These are phyloP conservation scores for Brassica incana DNA, from an alignment of 345 rosid species.

Conservation along the genomic window DNA sequence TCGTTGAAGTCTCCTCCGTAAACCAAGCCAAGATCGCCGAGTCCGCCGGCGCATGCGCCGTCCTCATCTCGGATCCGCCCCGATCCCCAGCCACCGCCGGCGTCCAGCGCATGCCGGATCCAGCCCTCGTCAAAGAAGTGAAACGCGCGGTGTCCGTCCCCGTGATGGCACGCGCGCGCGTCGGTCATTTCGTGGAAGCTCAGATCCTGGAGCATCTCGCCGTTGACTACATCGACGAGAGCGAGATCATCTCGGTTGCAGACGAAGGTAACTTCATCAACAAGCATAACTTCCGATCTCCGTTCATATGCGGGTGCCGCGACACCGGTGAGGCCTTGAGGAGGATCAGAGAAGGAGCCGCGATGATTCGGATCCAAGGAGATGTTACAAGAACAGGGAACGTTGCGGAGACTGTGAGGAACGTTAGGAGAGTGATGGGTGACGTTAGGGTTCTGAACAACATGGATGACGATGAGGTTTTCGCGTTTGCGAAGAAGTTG, in stretches of 20 bases:
- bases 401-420: conserved; percentile 43
- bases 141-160: conserved; percentile 60
- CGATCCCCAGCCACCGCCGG: neutral
- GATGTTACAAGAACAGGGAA: conserved; percentile 32
- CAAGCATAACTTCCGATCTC: conserved; percentile 51
- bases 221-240: conserved; percentile 63
- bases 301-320: conserved; percentile 52
- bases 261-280: conserved; percentile 55
- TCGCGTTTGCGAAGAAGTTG: conserved; percentile 47
- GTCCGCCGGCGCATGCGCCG: conserved; percentile 63
- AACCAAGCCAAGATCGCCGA: conserved; percentile 66
- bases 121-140: conserved; percentile 46
- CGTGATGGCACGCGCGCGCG: conserved; percentile 55
- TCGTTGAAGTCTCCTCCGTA: conserved; percentile 47
- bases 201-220: conserved; percentile 61
- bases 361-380: conserved; percentile 53
- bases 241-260: conserved; percentile 51
- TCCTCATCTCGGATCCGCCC: conserved; percentile 50
- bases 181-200: conserved; percentile 72
- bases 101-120: conserved; percentile 59
- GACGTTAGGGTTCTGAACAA: conserved; percentile 45
- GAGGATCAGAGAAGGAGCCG: conserved; percentile 57
- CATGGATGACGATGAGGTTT: conserved; percentile 58
- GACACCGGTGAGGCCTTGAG: conserved; percentile 48
- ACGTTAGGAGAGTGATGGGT: conserved; percentile 53